These are phyloP conservation scores for Bruguiera gymnorhiza DNA, from an alignment of 345 rosid species.

Conservation along the genomic window DNA sequence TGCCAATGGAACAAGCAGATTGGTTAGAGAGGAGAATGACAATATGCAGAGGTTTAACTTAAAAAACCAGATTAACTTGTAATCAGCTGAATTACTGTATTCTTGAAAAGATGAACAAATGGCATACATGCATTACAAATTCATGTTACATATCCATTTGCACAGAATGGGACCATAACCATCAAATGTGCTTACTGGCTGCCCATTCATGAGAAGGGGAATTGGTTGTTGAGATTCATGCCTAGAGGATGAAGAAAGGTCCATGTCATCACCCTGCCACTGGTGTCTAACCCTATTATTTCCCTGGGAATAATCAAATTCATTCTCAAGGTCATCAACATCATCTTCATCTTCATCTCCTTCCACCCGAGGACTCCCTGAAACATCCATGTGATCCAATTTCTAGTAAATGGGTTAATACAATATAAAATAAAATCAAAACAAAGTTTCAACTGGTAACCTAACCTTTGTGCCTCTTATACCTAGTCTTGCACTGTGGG, in stretches of 20 bases:
- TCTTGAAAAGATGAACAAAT: too few relatives aligned
- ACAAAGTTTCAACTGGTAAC: slow-evolving; percentile 1
- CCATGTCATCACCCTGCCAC: slow-evolving; percentile 84
- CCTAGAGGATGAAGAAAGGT: slow-evolving; percentile 79
- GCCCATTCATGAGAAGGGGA: slow-evolving; percentile 91
- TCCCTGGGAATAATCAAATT: slow-evolving; percentile 76
- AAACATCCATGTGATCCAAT: slow-evolving; percentile 14
- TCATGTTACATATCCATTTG: background rate
- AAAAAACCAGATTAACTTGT: background rate
- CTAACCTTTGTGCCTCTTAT: slow-evolving; percentile 86
- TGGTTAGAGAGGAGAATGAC: background rate
- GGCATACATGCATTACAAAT: background rate
- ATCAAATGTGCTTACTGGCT: slow-evolving; percentile 43
- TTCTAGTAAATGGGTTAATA: background rate
- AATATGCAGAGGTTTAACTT: background rate
- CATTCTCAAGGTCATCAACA: slow-evolving; percentile 92
- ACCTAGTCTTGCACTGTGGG: slow-evolving; percentile 99
- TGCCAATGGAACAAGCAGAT: background rate
- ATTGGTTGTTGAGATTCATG: slow-evolving; percentile 89
- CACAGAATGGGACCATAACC: background rate
- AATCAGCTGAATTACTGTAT: too few relatives aligned
- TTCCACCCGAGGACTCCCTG: slow-evolving; percentile 92
- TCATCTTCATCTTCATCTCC: slow-evolving; percentile 99
- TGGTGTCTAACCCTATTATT: slow-evolving; percentile 57
- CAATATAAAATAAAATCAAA: background rate